Evolutionary conservation across 176 grass and related monocot genomes (phyloP).

Genomic region (Rhynchospora pubera): DNA sequence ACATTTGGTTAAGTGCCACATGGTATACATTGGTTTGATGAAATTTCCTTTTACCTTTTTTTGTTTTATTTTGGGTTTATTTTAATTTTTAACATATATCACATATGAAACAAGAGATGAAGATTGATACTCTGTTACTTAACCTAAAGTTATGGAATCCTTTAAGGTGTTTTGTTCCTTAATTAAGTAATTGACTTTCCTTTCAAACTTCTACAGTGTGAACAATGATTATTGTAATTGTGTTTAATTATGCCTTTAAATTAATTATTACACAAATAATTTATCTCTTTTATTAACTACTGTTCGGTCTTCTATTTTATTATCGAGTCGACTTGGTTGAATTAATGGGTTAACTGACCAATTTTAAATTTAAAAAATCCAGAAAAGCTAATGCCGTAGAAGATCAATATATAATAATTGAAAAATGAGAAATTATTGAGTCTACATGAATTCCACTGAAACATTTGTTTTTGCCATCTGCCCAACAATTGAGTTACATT

Average conservation of each 20-base stretch:
- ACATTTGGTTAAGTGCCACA: constrained; percentile 6
- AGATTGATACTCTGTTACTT: not conserved
- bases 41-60: not conserved
- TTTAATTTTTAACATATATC: not conserved
- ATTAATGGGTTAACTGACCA: not conserved
- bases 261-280: not conserved
- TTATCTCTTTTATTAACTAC: not conserved
- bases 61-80: not conserved
- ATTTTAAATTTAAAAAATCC: not conserved
- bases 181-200: not conserved
- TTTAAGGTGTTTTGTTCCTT: not conserved
- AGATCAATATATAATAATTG: not conserved
- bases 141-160: not conserved
- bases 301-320: not conserved
- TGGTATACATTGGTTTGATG: constrained; percentile 13
- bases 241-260: not conserved
- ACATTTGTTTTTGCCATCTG: no score
- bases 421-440: not conserved
- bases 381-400: not conserved
- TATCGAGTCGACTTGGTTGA: not conserved
- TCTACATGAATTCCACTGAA: no score
- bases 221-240: not conserved
- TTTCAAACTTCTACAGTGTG: not conserved
- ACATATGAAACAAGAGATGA: not conserved
- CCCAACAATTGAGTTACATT: not conserved